Evolutionary conservation across 306 rosid species (phyloP).

Genomic region (Hippophae gyantsensis): DNA sequence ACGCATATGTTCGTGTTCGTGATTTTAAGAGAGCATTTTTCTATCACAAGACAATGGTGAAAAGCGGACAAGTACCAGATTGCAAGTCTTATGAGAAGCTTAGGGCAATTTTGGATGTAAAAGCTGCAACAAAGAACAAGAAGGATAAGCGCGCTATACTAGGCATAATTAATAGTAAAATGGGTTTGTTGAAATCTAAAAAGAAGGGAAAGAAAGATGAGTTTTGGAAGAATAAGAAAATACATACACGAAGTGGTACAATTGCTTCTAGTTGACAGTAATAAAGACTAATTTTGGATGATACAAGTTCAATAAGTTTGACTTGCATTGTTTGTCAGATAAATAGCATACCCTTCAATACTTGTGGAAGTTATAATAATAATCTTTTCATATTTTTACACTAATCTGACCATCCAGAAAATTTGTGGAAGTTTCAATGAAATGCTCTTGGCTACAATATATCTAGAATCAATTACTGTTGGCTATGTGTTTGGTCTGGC

Average conservation of each 20-base stretch:
- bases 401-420: too few species aligned
- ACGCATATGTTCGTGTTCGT: conserved; percentile 57
- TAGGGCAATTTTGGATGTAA: conserved; percentile 51
- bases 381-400: too few species aligned
- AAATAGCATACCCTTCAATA: not conserved
- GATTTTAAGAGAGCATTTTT: conserved; percentile 63
- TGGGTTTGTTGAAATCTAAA: conserved; percentile 42
- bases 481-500: too few species aligned
- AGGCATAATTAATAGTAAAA: conserved; percentile 47
- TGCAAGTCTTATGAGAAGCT: conserved; percentile 53
- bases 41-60: conserved; percentile 74
- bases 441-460: too few species aligned
- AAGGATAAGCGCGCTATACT: conserved; percentile 54
- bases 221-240: conserved; percentile 75
- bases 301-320: not conserved
- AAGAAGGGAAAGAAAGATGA: conserved; percentile 69
- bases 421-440: too few species aligned
- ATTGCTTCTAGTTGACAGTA: conserved; percentile 3
- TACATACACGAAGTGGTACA: conserved; percentile 20
- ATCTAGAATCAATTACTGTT: too few species aligned
- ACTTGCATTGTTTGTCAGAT: not conserved
- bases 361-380: not conserved
- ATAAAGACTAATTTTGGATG: not conserved
- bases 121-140: conserved; percentile 53
- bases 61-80: conserved; percentile 60